Percentiles rank a stretch among this genome's conserved stretches.
phyloP scores from a whole-genome alignment of 345 rosid genomes.

The Brassica nigra region DNA sequence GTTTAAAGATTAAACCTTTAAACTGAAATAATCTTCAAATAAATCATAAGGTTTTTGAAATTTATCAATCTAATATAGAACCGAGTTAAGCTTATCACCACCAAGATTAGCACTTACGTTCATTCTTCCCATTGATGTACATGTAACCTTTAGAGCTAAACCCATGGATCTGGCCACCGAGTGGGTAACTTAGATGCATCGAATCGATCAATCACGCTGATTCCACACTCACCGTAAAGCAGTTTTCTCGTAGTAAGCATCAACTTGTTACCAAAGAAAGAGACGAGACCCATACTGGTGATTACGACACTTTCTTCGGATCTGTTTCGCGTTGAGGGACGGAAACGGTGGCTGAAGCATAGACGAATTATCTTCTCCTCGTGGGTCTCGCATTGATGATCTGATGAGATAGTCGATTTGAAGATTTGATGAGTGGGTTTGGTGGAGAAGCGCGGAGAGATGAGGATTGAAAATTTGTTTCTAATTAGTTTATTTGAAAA shows the following conservation, averaged over 20 bases:
- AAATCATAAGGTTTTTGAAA: background rate
- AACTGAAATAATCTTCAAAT: background rate
- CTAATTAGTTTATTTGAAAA: too few relatives aligned
- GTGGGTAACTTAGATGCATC: conserved; percentile 95
- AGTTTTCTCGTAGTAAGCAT: conserved; percentile 66
- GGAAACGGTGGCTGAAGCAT: conserved; percentile 57
- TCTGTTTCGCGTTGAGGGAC: conserved; percentile 86
- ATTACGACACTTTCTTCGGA: conserved; percentile 91
- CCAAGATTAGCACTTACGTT: conserved; percentile 49
- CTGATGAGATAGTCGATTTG: conserved; percentile 11
- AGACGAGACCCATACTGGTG: conserved; percentile 91
- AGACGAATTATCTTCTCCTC: conserved; percentile 45
- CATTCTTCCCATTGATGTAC: conserved; percentile 90
- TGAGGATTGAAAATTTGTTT: conserved; percentile 45
- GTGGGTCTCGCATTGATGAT: conserved; percentile 39
- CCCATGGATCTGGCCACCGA: conserved; percentile 42
- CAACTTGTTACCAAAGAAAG: conserved; percentile 81
- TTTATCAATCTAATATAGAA: background rate
- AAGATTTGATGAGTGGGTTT: conserved; percentile 39
- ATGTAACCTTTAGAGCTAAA: conserved; percentile 76
- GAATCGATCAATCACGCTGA: conserved; percentile 44
- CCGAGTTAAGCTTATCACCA: background rate
- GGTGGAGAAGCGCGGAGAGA: conserved; percentile 38
- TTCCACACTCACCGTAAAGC: conserved; percentile 85
- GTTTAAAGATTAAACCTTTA: background rate